These are phyloP conservation scores for Colletotrichum gigasporum DNA, from an alignment of 2,329 filamentous ascomycete species.

Conservation along the genomic window DNA sequence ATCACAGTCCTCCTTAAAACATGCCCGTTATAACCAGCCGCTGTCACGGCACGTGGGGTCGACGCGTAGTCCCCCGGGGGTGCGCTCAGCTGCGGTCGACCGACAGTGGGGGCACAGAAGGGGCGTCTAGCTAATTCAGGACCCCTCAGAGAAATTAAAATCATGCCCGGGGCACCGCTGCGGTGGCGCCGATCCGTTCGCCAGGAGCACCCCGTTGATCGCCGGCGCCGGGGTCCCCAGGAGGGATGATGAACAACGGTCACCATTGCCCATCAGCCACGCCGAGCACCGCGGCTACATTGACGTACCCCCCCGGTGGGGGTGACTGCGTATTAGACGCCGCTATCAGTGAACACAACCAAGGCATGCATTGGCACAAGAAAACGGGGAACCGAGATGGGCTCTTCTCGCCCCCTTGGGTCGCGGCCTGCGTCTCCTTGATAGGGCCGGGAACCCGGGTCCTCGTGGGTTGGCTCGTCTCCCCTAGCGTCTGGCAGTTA, in stretches of 20 bases:
- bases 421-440: not conserved
- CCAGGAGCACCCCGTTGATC: slow-evolving; percentile 4
- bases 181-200: slow-evolving; percentile 3
- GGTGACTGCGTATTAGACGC: not conserved
- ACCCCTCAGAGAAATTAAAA: slow-evolving; percentile 24
- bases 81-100: not conserved
- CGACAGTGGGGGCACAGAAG: not conserved
- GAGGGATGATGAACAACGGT: too few species aligned
- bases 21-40: slow-evolving; percentile 10
- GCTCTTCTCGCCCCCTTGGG: slow-evolving; percentile 12
- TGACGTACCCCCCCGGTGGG: slow-evolving; percentile 12
- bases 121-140: slow-evolving; percentile 23
- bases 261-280: slow-evolving; percentile 22
- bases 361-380: slow-evolving; percentile 18
- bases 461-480: not conserved
- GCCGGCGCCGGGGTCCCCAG: not conserved
- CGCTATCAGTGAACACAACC: not conserved
- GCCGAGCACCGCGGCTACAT: slow-evolving; percentile 1
- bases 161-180: slow-evolving; percentile 7
- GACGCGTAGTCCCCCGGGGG: slow-evolving; percentile 15
- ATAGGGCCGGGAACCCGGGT: slow-evolving; percentile 17
- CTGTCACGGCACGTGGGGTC: slow-evolving; percentile 23
- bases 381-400: slow-evolving; percentile 14
- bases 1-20: slow-evolving; percentile 19
- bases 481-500: slow-evolving; percentile 22